Conservation (phyloP, 2,329 filamentous ascomycete genomes). For the Chalaropsis ovoidea region DNA sequence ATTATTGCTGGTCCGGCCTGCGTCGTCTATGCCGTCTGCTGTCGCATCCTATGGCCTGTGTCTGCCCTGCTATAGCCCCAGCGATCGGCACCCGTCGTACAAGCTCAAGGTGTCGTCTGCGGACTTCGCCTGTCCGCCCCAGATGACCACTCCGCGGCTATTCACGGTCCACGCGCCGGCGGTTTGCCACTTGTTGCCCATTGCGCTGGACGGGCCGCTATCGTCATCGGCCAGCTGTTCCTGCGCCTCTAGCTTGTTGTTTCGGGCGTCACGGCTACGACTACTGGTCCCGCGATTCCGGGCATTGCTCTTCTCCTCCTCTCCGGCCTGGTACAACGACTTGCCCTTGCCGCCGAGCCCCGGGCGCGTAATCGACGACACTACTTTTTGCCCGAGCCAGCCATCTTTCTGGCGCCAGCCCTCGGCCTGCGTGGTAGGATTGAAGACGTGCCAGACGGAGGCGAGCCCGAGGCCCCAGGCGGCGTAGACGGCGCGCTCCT, state of each 20-base stretch:
- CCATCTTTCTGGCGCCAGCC: conserved; percentile 44
- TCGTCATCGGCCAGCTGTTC: conserved; percentile 28
- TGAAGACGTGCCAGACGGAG: conserved; percentile 43
- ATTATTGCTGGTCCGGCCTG: background rate
- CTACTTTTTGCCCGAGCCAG: conserved; percentile 45
- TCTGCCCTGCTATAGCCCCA: conserved; percentile 31
- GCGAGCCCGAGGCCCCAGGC: conserved; percentile 49
- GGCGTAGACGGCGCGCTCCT: conserved; percentile 47
- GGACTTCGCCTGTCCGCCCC: conserved; percentile 40
- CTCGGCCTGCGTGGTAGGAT: conserved; percentile 44
- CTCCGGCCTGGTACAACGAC: conserved; percentile 14
- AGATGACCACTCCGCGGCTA: conserved; percentile 41
- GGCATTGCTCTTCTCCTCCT: conserved; percentile 5
- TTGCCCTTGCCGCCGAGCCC: conserved; percentile 17
- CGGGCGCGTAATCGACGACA: conserved; percentile 34
- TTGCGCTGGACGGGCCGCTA: conserved; percentile 35
- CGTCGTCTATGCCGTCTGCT: no score
- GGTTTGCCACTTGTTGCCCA: conserved; percentile 50
- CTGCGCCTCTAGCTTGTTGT: conserved; percentile 26
- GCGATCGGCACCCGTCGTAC: conserved; percentile 37
- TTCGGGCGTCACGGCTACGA: background rate
- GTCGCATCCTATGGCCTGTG: background rate
- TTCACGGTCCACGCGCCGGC: conserved; percentile 44
- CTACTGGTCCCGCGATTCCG: background rate
- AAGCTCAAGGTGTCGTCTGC: conserved; percentile 45